These are phyloP conservation scores for Hamigera avellanea DNA, from an alignment of 495 filamentous ascomycete genomes.

Conservation along the genomic window DNA sequence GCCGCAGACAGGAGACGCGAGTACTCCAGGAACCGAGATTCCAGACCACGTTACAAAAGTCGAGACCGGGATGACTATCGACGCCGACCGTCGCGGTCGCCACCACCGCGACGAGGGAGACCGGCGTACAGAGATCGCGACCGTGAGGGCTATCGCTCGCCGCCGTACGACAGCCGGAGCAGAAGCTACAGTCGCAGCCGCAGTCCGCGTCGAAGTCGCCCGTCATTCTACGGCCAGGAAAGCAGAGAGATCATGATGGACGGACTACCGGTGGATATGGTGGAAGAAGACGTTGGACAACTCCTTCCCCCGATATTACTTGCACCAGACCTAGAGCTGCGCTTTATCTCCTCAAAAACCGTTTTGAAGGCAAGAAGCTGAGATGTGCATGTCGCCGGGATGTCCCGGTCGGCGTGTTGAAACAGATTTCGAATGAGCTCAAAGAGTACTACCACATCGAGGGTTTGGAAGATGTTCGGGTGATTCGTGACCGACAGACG, in stretches of 20 bases:
- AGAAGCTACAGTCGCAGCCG: constrained; percentile 33
- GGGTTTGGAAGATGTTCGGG: constrained; percentile 48
- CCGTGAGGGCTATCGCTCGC: constrained; percentile 42
- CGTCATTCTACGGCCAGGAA: constrained; percentile 36
- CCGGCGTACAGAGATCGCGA: constrained; percentile 43
- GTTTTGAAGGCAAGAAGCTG: constrained; percentile 28
- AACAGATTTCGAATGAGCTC: constrained; percentile 53
- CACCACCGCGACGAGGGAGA: constrained; percentile 23
- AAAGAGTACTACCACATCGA: constrained; percentile 45
- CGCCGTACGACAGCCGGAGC: constrained; percentile 30
- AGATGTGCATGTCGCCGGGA: constrained; percentile 29
- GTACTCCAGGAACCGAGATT: constrained; percentile 22
- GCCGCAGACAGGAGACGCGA: constrained; percentile 25
- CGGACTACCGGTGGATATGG: constrained; percentile 45
- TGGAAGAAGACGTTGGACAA: constrained; percentile 50
- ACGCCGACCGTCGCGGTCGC: constrained; percentile 24
- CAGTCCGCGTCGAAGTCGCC: constrained; percentile 29
- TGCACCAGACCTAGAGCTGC: constrained; percentile 2
- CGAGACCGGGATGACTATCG: constrained; percentile 31
- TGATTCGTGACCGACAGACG: constrained; percentile 56
- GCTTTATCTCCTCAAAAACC: constrained; percentile 3
- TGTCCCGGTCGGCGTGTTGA: constrained; percentile 15
- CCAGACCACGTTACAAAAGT: constrained; percentile 20
- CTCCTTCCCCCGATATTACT: constrained; percentile 23
- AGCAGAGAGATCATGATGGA: constrained; percentile 53